phyloP scores from a whole-genome alignment of 139 green algal genomes.

The Picocystis salinarum region DNA sequence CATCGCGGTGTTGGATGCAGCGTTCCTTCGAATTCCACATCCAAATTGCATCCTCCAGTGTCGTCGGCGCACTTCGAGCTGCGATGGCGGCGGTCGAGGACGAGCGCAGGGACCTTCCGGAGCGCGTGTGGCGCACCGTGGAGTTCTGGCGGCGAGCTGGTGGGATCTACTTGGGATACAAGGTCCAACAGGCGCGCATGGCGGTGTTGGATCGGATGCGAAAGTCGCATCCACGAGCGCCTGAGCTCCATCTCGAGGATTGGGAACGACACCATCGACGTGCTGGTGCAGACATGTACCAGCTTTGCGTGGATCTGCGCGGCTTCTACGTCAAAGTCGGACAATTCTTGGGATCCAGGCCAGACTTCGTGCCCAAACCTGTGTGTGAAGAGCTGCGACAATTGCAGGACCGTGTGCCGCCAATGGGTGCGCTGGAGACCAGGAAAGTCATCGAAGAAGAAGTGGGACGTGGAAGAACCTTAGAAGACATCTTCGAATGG shows the following conservation, averaged over 20 bases:
- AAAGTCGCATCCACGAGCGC: constrained; percentile 12
- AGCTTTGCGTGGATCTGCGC: constrained; percentile 46
- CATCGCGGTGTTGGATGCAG: too few species aligned
- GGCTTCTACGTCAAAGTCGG: constrained; percentile 17
- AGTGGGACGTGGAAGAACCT: constrained; percentile 39
- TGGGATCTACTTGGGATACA: constrained; percentile 74
- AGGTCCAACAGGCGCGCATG: constrained; percentile 28
- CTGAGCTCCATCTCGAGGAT: constrained; percentile 24
- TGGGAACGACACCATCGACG: constrained; percentile 52
- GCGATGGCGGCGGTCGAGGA: too few species aligned
- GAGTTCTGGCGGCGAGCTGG: too few species aligned
- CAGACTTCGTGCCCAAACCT: constrained; percentile 66
- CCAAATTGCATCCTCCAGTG: too few species aligned
- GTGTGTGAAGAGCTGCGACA: constrained; percentile 55
- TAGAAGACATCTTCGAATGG: constrained; percentile 68
- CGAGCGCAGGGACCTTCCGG: too few species aligned
- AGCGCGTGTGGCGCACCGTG: too few species aligned
- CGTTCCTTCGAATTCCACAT: too few species aligned
- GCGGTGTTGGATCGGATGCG: constrained; percentile 5
- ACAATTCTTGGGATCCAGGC: constrained; percentile 67
- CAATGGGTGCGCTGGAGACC: constrained; percentile 29
- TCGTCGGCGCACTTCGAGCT: too few species aligned
- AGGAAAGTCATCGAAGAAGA: constrained; percentile 21
- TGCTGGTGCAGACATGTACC: constrained; percentile 57
- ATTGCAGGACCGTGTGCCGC: constrained; percentile 63